Base-by-base conservation (phyloP, 106 monocot species). In the Apostasia ramifera region DNA sequence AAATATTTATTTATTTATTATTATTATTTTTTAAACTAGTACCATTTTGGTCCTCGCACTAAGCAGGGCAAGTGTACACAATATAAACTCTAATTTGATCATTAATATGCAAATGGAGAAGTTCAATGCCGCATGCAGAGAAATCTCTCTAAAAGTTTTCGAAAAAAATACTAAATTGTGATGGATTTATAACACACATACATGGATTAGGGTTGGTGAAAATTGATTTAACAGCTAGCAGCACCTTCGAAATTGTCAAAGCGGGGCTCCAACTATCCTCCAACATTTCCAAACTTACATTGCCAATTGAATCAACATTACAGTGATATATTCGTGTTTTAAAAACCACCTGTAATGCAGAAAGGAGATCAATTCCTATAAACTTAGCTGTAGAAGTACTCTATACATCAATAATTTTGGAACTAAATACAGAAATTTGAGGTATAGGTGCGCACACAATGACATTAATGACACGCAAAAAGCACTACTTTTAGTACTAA, bases 291-390 rank as follows among this genome's bases (percentile, higher is more conserved):
- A 97, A 64, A 61, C 71, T 89, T 26, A 92, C 58, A 48, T 89
- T 78, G 40, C 92, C 92, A 39, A 68, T 26, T 40, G 86, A 71
- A 71, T 87, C 89, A 44, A 95, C 84, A 61, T 89, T 95, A 73
- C 95, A 89, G 72, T 95, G 95, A 68, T 89, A 95, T 44, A 95
- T 95, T 42, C 95, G 78, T 45, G 95, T 95, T 74, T 78, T 95
- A 63, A 89, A 95, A 41, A 57, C 58, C 46, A 95, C 95, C 95
- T 95, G 74, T 40, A 66, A 55, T 40, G 12, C 49, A 69, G 73
- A 60, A 68, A 42, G n/a, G 56, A 50, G 50, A 26, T 26, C 26
- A 26, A 26, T 26, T 26, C 26, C 26, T 26, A 26, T 26, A 26
- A 26, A 26, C 26, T 26, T 26, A 26, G 26, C 26, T 26, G 26